Evolutionary conservation across 2,329 filamentous ascomycete genomes (phyloP).

Genomic region (Alternaria novae-zelandiae): DNA sequence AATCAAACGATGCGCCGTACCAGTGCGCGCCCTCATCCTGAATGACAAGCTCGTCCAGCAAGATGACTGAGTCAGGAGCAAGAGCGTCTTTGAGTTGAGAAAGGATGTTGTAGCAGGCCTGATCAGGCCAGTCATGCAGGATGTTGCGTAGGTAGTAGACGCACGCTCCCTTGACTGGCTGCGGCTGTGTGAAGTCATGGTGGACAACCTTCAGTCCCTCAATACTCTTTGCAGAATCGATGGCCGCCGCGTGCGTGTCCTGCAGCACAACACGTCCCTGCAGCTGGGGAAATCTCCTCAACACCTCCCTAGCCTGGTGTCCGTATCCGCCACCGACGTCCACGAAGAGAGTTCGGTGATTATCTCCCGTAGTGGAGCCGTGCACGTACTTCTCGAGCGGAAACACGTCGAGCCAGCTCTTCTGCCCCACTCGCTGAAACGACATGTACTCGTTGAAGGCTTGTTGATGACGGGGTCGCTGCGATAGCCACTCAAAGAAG

Average conservation of each 20-base stretch:
- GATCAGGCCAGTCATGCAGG: conserved; percentile 10
- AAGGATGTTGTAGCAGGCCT: conserved; percentile 1
- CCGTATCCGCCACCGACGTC: conserved; percentile 8
- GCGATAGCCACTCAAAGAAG: conserved; percentile 10
- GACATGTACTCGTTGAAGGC: conserved; percentile 14
- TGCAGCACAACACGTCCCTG: conserved; percentile 4
- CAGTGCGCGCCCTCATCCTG: conserved; percentile 4
- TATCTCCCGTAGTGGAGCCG: neutral
- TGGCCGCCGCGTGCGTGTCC: conserved; percentile 7
- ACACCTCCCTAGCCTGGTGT: conserved; percentile 2
- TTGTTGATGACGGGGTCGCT: conserved; percentile 4
- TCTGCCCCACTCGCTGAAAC: conserved; percentile 7
- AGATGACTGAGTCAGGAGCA: conserved; percentile 9
- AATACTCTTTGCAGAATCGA: conserved; percentile 5
- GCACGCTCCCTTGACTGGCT: conserved; percentile 1
- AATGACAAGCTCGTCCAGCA: conserved; percentile 4
- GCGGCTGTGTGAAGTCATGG: conserved; percentile 5
- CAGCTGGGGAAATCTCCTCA: conserved; percentile 3
- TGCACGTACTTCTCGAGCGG: conserved; percentile 1
- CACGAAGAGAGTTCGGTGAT: conserved; percentile 1
- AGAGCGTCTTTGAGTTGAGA: conserved; percentile 4
- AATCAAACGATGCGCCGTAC: conserved; percentile 8
- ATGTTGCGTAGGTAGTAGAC: conserved; percentile 10
- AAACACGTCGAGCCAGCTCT: conserved; percentile 10
- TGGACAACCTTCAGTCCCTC: conserved; percentile 1